These are phyloP conservation scores for Saccharomyces pastorianus DNA, from an alignment of 1,139 yeast genomes.

Conservation along the genomic window DNA sequence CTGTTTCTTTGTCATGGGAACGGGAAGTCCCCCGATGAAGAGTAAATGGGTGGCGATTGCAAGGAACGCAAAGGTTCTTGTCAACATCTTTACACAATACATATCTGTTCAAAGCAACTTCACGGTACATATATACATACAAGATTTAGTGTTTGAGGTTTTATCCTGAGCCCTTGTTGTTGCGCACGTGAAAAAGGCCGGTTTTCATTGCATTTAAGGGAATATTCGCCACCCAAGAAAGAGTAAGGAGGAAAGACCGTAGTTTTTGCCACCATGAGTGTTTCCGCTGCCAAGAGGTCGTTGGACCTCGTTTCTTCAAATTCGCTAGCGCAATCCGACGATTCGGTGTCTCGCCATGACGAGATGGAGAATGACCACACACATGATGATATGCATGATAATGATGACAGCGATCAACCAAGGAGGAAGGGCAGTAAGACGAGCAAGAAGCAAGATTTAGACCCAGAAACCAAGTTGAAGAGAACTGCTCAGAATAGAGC, in stretches of 20 bases:
- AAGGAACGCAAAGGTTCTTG: neutral
- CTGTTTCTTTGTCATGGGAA: neutral
- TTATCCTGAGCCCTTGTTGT: neutral
- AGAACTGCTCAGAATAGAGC: constrained; percentile 96
- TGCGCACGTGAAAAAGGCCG: neutral
- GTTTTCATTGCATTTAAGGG: neutral
- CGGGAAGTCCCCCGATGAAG: neutral
- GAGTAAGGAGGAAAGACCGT: neutral
- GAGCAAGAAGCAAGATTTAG: constrained; percentile 31
- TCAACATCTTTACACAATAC: neutral
- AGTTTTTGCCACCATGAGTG: constrained; percentile 5
- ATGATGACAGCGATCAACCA: neutral
- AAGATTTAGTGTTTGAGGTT: neutral
- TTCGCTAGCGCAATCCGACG: constrained; percentile 2
- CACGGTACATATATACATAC: neutral
- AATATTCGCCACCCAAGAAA: neutral
- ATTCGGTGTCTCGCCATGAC: neutral
- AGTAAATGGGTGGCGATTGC: neutral
- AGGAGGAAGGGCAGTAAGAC: constrained; percentile 51
- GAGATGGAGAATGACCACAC: neutral
- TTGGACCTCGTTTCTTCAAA: constrained; percentile 7
- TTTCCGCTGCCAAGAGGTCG: constrained; percentile 16
- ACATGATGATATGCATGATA: neutral
- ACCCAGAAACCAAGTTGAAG: constrained; percentile 71
- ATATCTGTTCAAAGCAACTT: neutral